These are phyloP conservation scores for Tremellales sp. DNA, from an alignment of 1,284 basidiomycete species.

Conservation along the genomic window DNA sequence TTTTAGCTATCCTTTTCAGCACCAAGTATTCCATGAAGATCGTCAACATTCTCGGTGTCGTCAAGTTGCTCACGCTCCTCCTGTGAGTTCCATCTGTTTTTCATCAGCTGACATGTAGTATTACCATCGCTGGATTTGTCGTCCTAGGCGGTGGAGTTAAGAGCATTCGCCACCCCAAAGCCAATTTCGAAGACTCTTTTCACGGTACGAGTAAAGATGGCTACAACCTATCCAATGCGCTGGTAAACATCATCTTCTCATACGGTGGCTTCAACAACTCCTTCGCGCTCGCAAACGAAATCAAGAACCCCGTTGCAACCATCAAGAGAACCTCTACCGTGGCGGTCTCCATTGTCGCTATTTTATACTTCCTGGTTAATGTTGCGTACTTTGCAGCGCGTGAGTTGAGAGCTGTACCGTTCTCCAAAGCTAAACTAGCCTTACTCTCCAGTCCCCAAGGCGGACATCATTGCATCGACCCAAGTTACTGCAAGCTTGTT, in stretches of 20 bases:
- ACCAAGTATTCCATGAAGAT: slow-evolving; percentile 19
- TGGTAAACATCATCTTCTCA: slow-evolving; percentile 25
- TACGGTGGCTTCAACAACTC: slow-evolving; percentile 51
- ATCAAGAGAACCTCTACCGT: slow-evolving; percentile 31
- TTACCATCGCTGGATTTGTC: slow-evolving; percentile 53
- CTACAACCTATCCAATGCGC: slow-evolving; percentile 50
- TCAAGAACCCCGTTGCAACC: slow-evolving; percentile 39
- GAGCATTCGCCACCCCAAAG: slow-evolving; percentile 51
- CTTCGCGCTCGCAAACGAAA: slow-evolving; percentile 54
- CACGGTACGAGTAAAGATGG: slow-evolving; percentile 49
- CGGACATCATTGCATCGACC: slow-evolving; percentile 35
- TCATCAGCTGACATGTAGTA: too few species aligned
- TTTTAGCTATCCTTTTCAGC: slow-evolving; percentile 7
- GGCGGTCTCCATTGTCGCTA: slow-evolving; percentile 28
- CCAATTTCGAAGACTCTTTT: slow-evolving; percentile 56
- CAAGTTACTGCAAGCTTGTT: slow-evolving; percentile 44
- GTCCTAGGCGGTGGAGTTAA: slow-evolving; percentile 55
- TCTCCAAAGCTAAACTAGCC: too few species aligned
- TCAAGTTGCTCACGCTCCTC: slow-evolving; percentile 21
- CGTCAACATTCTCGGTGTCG: slow-evolving; percentile 19
- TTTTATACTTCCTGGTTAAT: slow-evolving; percentile 33
- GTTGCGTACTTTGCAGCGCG: slow-evolving; percentile 49
- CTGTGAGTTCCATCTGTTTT: too few species aligned
- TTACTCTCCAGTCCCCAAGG: slow-evolving; percentile 32
- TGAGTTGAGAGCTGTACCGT: slow-evolving; percentile 1